Percentiles rank a stretch among this genome's conserved stretches.
Conservation (phyloP, 164 flowering plant genomes). For the Stephania yunnanensis region DNA sequence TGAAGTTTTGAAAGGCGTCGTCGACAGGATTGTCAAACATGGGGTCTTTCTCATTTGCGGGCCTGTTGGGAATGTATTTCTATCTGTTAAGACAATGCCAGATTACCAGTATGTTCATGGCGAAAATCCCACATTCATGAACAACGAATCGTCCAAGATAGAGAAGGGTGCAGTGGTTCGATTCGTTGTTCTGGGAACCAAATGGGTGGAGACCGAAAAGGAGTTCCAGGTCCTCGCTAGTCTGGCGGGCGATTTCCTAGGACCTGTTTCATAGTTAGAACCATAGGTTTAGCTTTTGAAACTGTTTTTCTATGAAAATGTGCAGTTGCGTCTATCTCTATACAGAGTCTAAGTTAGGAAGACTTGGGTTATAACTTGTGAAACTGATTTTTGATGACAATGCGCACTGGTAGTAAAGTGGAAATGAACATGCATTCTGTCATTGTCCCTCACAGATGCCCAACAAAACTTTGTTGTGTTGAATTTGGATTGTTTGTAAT, state of each 20-base stretch:
- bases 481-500: too few relatives aligned
- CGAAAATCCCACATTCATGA: conserved; percentile 60
- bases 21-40: conserved; percentile 52
- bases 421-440: too few relatives aligned
- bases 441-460: too few relatives aligned
- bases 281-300: too few relatives aligned
- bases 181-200: conserved; percentile 24
- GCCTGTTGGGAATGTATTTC: conserved; percentile 51
- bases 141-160: conserved; percentile 40
- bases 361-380: too few relatives aligned
- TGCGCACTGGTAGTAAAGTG: too few relatives aligned
- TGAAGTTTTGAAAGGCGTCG: conserved; percentile 58
- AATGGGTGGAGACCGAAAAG: conserved; percentile 35
- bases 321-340: too few relatives aligned
- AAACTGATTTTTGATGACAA: too few relatives aligned
- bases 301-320: too few relatives aligned
- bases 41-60: conserved; percentile 74
- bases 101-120: conserved; percentile 52
- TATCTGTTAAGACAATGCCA: conserved; percentile 50
- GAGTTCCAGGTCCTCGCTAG: conserved; percentile 42
- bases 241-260: conserved; percentile 50
- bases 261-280: conserved; percentile 25
- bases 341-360: too few relatives aligned
- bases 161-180: conserved; percentile 38
- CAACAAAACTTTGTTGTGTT: too few relatives aligned